These are phyloP conservation scores for Agapanthus africanus DNA, from an alignment of 106 monocot species.

Conservation along the genomic window DNA sequence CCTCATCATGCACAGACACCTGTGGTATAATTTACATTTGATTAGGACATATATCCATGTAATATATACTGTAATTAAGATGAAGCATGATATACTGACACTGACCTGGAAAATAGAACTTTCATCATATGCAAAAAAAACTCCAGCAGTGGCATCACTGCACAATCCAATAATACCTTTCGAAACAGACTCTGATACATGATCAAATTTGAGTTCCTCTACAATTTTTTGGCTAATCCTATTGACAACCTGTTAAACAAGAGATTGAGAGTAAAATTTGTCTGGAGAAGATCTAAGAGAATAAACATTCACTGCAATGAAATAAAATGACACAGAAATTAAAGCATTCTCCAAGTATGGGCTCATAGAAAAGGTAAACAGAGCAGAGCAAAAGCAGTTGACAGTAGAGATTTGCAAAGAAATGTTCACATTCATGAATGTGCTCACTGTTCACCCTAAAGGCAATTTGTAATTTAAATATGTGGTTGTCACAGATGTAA, in stretches of 20 bases:
- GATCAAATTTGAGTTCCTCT: slow-evolving; percentile 90
- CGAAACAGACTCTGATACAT: slow-evolving; percentile 58
- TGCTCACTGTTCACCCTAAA: background rate
- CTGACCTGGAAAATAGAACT: slow-evolving; percentile 93
- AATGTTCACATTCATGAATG: background rate
- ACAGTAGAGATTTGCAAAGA: background rate
- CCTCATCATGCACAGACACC: slow-evolving; percentile 91
- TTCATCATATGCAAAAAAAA: slow-evolving; percentile 96
- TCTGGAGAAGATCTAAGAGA: background rate
- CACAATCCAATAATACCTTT: slow-evolving; percentile 92
- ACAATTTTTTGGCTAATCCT: slow-evolving; percentile 81
- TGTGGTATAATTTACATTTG: slow-evolving; percentile 19
- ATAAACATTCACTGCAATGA: background rate
- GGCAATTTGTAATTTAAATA: background rate
- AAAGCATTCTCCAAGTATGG: background rate
- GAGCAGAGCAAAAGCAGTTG: background rate
- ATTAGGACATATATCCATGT: background rate
- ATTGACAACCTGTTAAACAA: slow-evolving; percentile 72
- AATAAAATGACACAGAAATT: background rate
- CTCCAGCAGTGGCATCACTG: slow-evolving; percentile 85
- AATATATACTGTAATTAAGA: background rate
- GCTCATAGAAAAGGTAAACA: background rate
- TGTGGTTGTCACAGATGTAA: no score
- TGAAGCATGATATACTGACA: background rate
- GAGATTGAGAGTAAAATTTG: background rate